Base-by-base conservation (phyloP, 2,329 filamentous ascomycete species). In the Neophaeococcomyces aloes region DNA sequence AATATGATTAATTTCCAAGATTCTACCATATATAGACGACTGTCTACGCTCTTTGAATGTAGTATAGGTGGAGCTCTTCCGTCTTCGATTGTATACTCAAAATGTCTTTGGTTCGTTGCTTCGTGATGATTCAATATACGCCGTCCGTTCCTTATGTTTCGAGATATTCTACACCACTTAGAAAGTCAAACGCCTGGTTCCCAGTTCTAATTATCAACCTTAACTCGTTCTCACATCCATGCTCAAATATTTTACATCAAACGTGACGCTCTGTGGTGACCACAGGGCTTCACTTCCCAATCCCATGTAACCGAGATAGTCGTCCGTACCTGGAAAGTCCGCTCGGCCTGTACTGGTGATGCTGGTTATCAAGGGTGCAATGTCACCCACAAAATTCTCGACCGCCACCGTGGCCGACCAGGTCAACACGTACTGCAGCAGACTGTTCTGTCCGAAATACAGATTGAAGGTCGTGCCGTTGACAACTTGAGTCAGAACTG, bases 231-330 rank as follows among this genome's bases (percentile, higher is more conserved):
- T 34, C 7, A 42, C 21, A 21, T 42, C 39, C 42, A 65, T 55
- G 29, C 52, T 50, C 36, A 64, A 50, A 14, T 52, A 42, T 2
- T 58, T 52, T 2, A 72, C 70, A 27, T 59, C 59, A 49, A 76
- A 73, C 1, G 72, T 76, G 39, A 74, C 70, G 30, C 65, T 66
- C 3, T 55, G 52, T 18, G 54, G 44, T 6, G 65, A 59, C 4
- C 58, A 66, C 56, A 69, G 71, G 0, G 70, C 63, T 54, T 76
- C 73, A 11, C 68, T 67, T 17, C 73, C 73, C 48, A 76, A 70
- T 35, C 63, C 63, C 51, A 75, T 59, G 49, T 73, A 70, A 15
- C 72, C 72, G 14, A 76, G 55, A 53, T 72, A 75, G 52, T 72
- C 66, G 1, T 56, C 47, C 0, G 56, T 47, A 0, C 56, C 59